These are phyloP conservation scores for Cladorrhinum sp. DNA, from an alignment of 2,329 filamentous ascomycete species.

Conservation along the genomic window DNA sequence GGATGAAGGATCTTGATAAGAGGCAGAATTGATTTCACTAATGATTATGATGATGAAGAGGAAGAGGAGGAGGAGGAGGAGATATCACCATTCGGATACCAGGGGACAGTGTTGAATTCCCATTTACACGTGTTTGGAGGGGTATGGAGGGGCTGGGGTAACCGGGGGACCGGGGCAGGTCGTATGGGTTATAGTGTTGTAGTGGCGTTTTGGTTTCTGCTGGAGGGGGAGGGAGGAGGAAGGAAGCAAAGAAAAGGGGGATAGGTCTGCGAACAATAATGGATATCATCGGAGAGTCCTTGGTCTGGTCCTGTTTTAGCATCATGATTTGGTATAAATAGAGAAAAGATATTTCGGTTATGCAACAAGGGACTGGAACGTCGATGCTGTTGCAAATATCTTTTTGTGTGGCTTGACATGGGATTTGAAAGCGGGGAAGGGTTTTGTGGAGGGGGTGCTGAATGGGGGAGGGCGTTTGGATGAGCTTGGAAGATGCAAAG, in stretches of 20 bases:
- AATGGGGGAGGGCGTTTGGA: no score
- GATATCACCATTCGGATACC: background rate
- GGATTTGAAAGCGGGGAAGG: background rate
- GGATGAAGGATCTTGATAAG: no score
- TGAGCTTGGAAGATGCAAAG: no score
- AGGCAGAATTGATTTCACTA: no score
- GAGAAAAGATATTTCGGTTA: no score
- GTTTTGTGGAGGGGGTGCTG: background rate
- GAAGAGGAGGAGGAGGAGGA: no score
- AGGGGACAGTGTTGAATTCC: background rate
- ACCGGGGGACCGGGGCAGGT: background rate
- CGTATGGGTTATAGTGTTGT: background rate
- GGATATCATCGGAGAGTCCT: no score
- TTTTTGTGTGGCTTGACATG: background rate
- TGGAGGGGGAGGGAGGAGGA: background rate
- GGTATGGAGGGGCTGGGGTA: background rate
- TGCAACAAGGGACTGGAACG: no score
- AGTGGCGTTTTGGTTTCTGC: background rate
- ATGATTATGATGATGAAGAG: no score
- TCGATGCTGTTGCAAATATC: background rate
- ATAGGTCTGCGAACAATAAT: background rate
- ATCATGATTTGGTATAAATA: no score
- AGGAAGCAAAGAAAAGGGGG: background rate
- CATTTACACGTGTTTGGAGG: background rate
- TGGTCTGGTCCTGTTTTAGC: no score